Evolutionary conservation across 2,329 filamentous ascomycete species (phyloP).

Genomic region (Arachnomyces sp.): DNA sequence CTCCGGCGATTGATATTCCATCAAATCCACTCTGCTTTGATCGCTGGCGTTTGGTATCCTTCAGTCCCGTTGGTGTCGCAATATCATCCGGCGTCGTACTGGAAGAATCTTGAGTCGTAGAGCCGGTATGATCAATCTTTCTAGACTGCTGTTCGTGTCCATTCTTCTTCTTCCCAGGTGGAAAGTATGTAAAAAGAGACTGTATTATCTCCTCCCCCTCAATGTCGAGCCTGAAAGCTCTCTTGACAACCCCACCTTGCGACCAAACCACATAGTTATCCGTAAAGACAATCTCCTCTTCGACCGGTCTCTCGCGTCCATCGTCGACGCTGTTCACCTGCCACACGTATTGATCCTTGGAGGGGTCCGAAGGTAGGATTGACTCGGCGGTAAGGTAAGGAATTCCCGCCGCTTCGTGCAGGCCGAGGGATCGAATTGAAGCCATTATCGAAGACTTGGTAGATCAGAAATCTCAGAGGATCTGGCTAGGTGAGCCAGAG

Average conservation of each 20-base stretch:
- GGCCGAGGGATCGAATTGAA: slow-evolving; percentile 78
- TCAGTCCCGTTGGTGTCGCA: slow-evolving; percentile 1
- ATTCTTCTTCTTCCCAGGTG: slow-evolving; percentile 32
- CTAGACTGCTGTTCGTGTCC: slow-evolving; percentile 1
- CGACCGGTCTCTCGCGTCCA: slow-evolving; percentile 39
- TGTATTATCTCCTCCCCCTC: slow-evolving; percentile 84
- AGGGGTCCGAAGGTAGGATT: slow-evolving; percentile 62
- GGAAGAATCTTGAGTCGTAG: neutral
- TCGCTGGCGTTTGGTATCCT: slow-evolving; percentile 10
- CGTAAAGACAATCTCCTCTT: slow-evolving; percentile 77
- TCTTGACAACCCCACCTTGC: slow-evolving; percentile 72
- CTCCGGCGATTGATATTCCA: slow-evolving; percentile 7
- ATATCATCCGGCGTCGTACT: neutral
- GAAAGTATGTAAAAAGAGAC: slow-evolving; percentile 78
- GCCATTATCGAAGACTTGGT: slow-evolving; percentile 57
- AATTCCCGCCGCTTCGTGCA: slow-evolving; percentile 80
- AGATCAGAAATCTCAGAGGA: slow-evolving; percentile 14
- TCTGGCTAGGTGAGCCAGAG: slow-evolving; percentile 19
- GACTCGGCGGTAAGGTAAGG: slow-evolving; percentile 75
- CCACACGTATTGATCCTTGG: slow-evolving; percentile 66
- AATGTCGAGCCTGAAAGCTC: slow-evolving; percentile 75
- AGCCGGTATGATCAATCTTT: neutral
- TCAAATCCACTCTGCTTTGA: slow-evolving; percentile 7
- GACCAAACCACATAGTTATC: slow-evolving; percentile 79
- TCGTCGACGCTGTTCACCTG: slow-evolving; percentile 50